These are phyloP conservation scores for Chytriomyces sp. DNA, from an alignment of 192 early-diverging fungal genomes.

Conservation along the genomic window DNA sequence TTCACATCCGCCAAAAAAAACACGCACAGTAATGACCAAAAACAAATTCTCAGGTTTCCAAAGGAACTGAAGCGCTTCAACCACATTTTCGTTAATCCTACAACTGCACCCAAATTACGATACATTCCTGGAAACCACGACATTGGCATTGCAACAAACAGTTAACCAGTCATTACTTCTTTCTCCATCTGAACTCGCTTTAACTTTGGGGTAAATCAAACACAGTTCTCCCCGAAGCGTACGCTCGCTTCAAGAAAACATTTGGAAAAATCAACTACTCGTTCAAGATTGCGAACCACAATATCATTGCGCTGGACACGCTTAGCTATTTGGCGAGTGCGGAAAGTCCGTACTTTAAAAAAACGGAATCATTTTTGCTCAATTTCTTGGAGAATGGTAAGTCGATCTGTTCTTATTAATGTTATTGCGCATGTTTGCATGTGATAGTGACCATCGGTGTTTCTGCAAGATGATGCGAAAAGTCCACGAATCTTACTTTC, in stretches of 20 bases:
- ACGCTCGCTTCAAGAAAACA: conserved; percentile 38
- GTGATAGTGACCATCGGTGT: neutral
- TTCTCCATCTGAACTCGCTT: neutral
- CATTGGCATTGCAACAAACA: conserved; percentile 68
- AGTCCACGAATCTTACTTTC: conserved; percentile 71
- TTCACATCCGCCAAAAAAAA: too few relatives aligned
- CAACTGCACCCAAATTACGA: conserved; percentile 46
- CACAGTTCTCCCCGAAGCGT: conserved; percentile 47
- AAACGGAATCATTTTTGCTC: conserved; percentile 57
- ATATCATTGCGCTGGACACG: conserved; percentile 77
- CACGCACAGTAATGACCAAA: too few relatives aligned
- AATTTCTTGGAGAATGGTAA: conserved; percentile 48
- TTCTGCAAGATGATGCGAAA: conserved; percentile 1
- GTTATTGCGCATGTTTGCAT: neutral
- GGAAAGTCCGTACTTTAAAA: conserved; percentile 47
- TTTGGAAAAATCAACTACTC: conserved; percentile 52
- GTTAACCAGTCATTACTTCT: neutral
- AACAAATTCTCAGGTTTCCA: conserved; percentile 5
- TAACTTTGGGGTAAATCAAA: neutral
- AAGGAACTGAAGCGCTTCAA: conserved; percentile 61
- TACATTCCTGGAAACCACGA: conserved; percentile 93
- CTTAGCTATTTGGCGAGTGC: conserved; percentile 64
- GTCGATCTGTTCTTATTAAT: too few relatives aligned
- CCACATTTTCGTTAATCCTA: conserved; percentile 54
- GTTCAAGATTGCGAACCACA: conserved; percentile 55